phyloP scores from a whole-genome alignment of 148 eudicot genomes.

The Rhododendron vialii region DNA sequence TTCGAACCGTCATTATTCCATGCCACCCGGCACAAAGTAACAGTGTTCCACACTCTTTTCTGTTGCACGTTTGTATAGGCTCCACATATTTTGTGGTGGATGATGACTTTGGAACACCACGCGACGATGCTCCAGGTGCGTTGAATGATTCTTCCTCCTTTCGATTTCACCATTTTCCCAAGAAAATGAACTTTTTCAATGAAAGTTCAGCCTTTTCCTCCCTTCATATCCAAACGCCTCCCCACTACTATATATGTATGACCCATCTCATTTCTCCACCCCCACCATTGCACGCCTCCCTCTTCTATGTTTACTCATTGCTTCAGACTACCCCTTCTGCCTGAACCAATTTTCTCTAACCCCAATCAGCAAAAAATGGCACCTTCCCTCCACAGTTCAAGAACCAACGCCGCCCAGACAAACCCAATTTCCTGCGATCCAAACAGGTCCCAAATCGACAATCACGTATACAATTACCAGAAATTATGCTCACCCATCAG shows the following conservation, averaged over 20 bases:
- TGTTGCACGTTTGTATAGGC: too few species aligned
- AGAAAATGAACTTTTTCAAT: neutral
- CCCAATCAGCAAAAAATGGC: conserved; percentile 29
- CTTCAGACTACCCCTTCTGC: neutral
- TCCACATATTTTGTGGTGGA: too few species aligned
- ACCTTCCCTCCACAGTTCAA: conserved; percentile 39
- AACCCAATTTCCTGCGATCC: conserved; percentile 21
- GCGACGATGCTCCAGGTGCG: too few species aligned
- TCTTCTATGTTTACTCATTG: conserved; percentile 9
- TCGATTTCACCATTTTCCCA: neutral
- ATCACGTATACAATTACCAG: conserved; percentile 17
- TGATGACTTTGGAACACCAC: too few species aligned
- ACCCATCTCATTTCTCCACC: neutral
- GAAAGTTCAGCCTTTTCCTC: neutral
- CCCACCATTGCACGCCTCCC: neutral
- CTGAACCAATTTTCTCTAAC: neutral
- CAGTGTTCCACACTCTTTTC: too few species aligned
- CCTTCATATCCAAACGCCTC: neutral
- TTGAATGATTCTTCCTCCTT: too few species aligned
- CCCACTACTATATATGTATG: neutral
- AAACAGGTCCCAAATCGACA: conserved; percentile 26
- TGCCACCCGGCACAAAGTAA: too few species aligned
- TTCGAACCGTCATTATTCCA: too few species aligned
- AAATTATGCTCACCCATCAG: conserved; percentile 26
- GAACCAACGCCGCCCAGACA: conserved; percentile 22